Percentiles rank a stretch among this genome's conserved stretches.
Conservation (phyloP, 176 grass and related monocot genomes). For the Avena atlantica region DNA sequence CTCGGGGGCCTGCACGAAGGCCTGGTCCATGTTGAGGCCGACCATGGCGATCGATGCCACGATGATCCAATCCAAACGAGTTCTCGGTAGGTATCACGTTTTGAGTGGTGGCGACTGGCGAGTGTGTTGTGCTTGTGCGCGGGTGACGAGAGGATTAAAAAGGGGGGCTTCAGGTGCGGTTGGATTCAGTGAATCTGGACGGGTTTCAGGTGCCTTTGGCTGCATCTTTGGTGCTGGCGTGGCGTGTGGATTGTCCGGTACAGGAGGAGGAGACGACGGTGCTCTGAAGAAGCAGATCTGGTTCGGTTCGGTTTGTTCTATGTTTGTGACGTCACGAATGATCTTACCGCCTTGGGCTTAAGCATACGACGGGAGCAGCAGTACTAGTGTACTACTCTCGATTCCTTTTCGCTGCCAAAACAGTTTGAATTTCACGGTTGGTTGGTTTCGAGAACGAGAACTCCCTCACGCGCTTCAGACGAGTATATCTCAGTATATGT, state of each 20-base stretch:
- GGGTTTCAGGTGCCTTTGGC: slow-evolving; percentile 5
- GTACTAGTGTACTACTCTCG: too few species aligned
- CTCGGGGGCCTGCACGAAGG: slow-evolving; percentile 85
- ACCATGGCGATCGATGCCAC: slow-evolving; percentile 44
- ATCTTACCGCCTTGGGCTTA: not conserved
- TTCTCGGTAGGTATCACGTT: not conserved
- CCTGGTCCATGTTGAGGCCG: slow-evolving; percentile 53
- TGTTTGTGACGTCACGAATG: not conserved
- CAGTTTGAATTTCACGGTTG: not conserved
- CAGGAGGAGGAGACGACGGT: not conserved
- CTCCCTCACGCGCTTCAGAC: too few species aligned
- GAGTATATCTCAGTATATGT: too few species aligned
- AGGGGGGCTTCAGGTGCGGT: not conserved
- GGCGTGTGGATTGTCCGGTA: not conserved
- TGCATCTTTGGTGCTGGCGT: not conserved
- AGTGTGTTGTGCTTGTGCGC: not conserved
- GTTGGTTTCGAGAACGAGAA: not conserved
- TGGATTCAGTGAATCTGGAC: slow-evolving; percentile 53
- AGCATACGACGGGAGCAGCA: not conserved
- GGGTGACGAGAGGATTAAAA: not conserved
- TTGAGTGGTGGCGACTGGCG: not conserved
- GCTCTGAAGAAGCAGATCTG: not conserved
- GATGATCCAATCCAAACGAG: not conserved
- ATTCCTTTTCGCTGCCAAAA: not conserved
- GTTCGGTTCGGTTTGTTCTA: not conserved